Conservation (phyloP, 2,329 filamentous ascomycete genomes). For the Colletotrichum sublineola region DNA sequence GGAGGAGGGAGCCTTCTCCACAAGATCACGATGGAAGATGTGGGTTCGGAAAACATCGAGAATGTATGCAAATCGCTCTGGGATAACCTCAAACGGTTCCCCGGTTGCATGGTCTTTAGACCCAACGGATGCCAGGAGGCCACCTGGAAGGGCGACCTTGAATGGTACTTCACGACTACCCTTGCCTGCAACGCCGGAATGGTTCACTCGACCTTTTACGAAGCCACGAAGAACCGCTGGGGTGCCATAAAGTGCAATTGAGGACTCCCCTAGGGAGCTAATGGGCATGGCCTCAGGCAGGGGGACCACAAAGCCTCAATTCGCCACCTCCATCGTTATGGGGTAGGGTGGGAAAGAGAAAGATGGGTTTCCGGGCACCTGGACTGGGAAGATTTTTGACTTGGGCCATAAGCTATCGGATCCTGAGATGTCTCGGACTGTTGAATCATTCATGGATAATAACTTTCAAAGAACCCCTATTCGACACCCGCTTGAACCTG, state of each 20-base stretch:
- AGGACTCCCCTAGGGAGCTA: background rate
- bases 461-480: background rate
- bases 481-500: background rate
- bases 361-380: too few species aligned
- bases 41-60: background rate
- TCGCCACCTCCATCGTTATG: background rate
- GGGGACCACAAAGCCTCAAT: too few species aligned
- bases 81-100: background rate
- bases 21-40: background rate
- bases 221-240: background rate
- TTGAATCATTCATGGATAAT: too few species aligned
- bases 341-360: background rate
- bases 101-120: background rate
- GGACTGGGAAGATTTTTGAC: background rate
- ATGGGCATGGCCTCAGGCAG: background rate
- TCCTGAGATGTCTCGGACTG: background rate
- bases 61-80: background rate
- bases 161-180: background rate
- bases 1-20: background rate
- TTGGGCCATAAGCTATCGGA: background rate
- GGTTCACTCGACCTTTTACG: background rate
- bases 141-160: background rate
- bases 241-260: background rate
- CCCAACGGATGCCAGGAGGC: conserved; percentile 2
- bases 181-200: background rate